Conservation (phyloP, 2,329 filamentous ascomycete genomes). For the Achaetomium macrosporum region DNA sequence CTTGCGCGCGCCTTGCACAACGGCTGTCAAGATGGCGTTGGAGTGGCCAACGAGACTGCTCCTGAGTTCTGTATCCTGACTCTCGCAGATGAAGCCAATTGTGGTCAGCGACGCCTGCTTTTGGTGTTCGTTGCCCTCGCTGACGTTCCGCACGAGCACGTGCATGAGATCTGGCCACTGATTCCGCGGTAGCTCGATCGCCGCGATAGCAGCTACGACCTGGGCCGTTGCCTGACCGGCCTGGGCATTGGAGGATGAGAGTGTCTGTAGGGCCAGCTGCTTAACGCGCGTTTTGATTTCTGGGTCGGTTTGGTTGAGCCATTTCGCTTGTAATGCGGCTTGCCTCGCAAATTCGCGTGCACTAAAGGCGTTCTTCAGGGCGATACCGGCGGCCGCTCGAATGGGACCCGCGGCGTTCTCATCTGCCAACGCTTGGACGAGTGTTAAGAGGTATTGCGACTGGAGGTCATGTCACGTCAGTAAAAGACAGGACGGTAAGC, state of each 20-base stretch:
- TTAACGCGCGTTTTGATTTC: slow-evolving; percentile 85
- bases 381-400: slow-evolving; percentile 89
- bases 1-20: slow-evolving; percentile 94
- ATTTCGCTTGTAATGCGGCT: slow-evolving; percentile 88
- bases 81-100: slow-evolving; percentile 99
- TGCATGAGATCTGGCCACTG: slow-evolving; percentile 93
- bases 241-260: slow-evolving; percentile 71
- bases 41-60: slow-evolving; percentile 78
- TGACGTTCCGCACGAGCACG: slow-evolving; percentile 85
- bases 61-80: slow-evolving; percentile 80
- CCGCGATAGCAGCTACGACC: slow-evolving; percentile 89
- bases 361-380: slow-evolving; percentile 96
- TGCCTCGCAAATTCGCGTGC: slow-evolving; percentile 83
- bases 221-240: slow-evolving; percentile 88
- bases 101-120: slow-evolving; percentile 92
- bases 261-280: slow-evolving; percentile 80
- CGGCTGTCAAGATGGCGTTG: slow-evolving; percentile 94
- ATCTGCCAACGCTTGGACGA: slow-evolving; percentile 91
- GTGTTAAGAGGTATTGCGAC: slow-evolving; percentile 87
- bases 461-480: slow-evolving; percentile 34
- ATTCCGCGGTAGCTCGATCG: slow-evolving; percentile 86
- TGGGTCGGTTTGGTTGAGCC: slow-evolving; percentile 75
- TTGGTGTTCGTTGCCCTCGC: slow-evolving; percentile 74
- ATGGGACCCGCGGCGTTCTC: slow-evolving; percentile 77
- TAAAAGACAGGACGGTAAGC: background rate